phyloP scores from a whole-genome alignment of 2,329 filamentous ascomycete genomes.

The Calonectria hongkongensis region DNA sequence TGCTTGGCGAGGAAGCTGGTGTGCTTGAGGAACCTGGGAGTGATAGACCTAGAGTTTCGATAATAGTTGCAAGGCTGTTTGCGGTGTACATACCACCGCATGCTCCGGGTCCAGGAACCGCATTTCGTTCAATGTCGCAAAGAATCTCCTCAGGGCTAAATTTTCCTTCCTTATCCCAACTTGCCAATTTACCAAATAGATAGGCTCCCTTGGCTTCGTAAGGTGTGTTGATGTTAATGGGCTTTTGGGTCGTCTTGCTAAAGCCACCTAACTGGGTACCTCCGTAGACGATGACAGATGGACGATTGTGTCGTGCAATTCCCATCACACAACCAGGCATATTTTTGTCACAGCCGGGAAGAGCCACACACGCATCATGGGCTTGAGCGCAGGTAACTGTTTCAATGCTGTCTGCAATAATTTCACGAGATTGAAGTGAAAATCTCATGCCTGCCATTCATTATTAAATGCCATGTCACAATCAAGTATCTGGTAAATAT shows the following conservation, averaged over 20 bases:
- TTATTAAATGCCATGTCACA: background rate
- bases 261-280: constrained; percentile 19
- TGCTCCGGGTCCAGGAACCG: constrained; percentile 65
- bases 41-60: constrained; percentile 72
- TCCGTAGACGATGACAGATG: constrained; percentile 27
- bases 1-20: constrained; percentile 69
- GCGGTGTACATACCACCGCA: constrained; percentile 74
- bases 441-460: constrained; percentile 23
- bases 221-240: constrained; percentile 29
- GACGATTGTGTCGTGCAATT: constrained; percentile 28
- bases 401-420: constrained; percentile 33
- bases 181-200: background rate
- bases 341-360: constrained; percentile 34
- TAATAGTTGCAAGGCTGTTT: constrained; percentile 71
- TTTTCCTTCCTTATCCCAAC: constrained; percentile 22
- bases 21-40: constrained; percentile 70
- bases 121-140: constrained; percentile 54
- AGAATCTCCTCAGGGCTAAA: constrained; percentile 26
- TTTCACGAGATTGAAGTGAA: constrained; percentile 31
- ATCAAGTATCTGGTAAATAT: background rate
- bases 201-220: constrained; percentile 29
- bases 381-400: constrained; percentile 26
- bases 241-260: constrained; percentile 4
- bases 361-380: constrained; percentile 30
- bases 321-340: constrained; percentile 36